Conservation (phyloP, 345 rosid species). For the Eucalyptus tenuipes region DNA sequence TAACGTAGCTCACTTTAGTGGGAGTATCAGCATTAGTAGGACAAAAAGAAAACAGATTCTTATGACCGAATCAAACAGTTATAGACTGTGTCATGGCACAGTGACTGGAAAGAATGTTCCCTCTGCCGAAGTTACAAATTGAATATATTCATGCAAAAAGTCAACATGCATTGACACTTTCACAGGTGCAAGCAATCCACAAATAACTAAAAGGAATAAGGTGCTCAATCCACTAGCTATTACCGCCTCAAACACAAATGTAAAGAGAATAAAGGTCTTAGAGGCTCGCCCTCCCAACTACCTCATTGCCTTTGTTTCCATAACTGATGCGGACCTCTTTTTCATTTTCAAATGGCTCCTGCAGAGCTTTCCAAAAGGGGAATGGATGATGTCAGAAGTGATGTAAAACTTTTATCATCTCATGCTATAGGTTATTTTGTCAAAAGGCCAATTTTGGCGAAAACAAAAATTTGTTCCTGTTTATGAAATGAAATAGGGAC, state of each 20-base stretch:
- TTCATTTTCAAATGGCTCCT: constrained; percentile 21
- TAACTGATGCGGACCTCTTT: constrained; percentile 83
- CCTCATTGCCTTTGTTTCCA: constrained; percentile 98
- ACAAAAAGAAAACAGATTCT: neutral
- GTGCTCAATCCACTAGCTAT: neutral
- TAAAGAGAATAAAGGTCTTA: neutral
- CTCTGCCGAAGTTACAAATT: neutral
- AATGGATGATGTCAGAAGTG: neutral
- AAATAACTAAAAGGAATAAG: neutral
- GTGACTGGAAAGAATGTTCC: neutral
- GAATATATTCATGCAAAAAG: neutral
- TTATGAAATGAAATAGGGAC: neutral
- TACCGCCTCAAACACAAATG: neutral
- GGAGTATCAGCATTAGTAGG: neutral
- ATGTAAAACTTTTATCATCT: neutral
- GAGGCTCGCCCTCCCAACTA: constrained; percentile 1
- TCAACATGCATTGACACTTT: neutral
- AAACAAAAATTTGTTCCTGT: neutral
- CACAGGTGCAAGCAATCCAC: neutral
- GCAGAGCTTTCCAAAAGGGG: constrained; percentile 26
- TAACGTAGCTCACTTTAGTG: neutral
- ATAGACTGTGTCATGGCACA: neutral
- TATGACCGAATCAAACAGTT: neutral
- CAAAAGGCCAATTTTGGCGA: neutral
- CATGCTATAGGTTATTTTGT: neutral